Evolutionary conservation across 176 grass and related monocot genomes (phyloP), one percentile per base, ranked within the genome.

Genomic region (Carex littledalei): DNA sequence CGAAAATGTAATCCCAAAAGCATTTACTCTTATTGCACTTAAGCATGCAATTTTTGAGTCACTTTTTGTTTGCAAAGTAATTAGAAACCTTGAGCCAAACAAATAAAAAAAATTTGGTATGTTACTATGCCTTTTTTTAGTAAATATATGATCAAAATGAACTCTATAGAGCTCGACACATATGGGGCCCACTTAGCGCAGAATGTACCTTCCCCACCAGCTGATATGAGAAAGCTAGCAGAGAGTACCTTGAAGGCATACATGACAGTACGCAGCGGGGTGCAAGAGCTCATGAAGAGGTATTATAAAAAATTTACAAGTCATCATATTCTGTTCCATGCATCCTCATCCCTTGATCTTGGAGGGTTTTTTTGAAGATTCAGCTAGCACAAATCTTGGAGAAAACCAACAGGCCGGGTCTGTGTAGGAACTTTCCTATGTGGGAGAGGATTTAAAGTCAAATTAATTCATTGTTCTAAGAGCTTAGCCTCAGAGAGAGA

Each of bases 161-260:
- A 77, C 22, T 77, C 49, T 58, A 77, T 88, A 67, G 96, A 98
- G 81, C 91, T 93, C 15, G 96, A 95, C 85, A 92, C 93, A 20
- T 94, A 90, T 60, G 90, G 34, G 79, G 85, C 89, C 45, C 83
- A 88, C 53, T 73, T 83, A n/a, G 84, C 49, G 1, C 89, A 84
- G 17, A 83, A 65, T 12, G 3, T 24, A 72, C 72, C 68, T 70
- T 12, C 81, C 2, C 21, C 24, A 2, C 88, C 89, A 52, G 74
- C 88, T 5, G 85, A 98, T 80, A 85, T 78, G n/a, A 86, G 84
- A 72, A 84, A 86, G 47, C 85, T 92, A 1, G 93, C 93, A 12
- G 90, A 94, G 78, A 91, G 67, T 43, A 94, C 93, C 72, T 14
- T 98, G 82, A 81, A 92, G 90, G 91, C 95, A 85, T 98, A 95